Base-by-base conservation (phyloP, 2,329 filamentous ascomycete species). In the Neonectria coccinea region DNA sequence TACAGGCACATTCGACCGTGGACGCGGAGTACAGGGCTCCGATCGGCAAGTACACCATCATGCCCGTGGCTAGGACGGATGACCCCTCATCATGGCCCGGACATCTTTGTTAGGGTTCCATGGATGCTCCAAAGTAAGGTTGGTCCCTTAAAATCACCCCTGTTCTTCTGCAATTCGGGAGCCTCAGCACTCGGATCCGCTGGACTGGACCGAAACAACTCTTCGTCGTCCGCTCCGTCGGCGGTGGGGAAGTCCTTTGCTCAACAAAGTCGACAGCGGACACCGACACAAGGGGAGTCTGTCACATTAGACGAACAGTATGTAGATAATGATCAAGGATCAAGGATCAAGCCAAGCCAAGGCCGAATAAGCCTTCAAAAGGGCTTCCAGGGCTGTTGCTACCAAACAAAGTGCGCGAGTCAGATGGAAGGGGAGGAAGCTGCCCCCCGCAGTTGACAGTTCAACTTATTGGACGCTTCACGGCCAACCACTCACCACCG, bases 101-200 rank as follows among this genome's bases (percentile, higher is more conserved):
- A 12, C 10, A 36, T 36, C 18, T 58, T 58, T 52, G 27, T 54
- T 51, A 48, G 18, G 61, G 55, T 51, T 27, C 25, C 44, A 27
- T 8, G 25, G 25, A 25, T 25, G 25, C 25, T 18, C 12, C 11
- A 29, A 56, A 59, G 44, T 55, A 64, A 59, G 56, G 50, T 64
- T 59, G 51, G 56, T 44, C 44, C 45, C 42, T 42, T 42, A 41
- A 53, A 59, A 50, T 47, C 25, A 31, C 59, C 64, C 60, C 64
- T 64, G 61, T 47, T 44, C 47, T 66, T 57, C 60, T 64, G 64
- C 56, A 64, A 54, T 65, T 59, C 55, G 59, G 59, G 61, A 61
- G 60, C 56, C 42, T 61, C 55, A 65, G 56, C 55, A 47, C 47
- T 53, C 36, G 55, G 57, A 68, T 62, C 66, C 64, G 60, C 56